phyloP scores from a whole-genome alignment of 1,284 basidiomycete species.

The Sphagnurus paluster region DNA sequence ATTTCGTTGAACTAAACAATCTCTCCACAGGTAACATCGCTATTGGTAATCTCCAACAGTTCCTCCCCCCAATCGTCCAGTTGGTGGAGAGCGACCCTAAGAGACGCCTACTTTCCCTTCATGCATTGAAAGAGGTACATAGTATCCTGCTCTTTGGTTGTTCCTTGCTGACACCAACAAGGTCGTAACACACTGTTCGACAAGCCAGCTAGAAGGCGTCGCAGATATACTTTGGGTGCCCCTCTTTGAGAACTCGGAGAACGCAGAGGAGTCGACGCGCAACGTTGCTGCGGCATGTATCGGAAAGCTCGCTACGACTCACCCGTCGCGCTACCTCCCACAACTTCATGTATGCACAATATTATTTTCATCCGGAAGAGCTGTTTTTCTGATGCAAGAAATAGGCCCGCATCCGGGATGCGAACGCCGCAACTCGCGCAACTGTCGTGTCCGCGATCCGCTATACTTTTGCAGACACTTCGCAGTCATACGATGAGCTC shows the following conservation, averaged over 20 bases:
- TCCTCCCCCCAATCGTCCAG: slow-evolving; percentile 84
- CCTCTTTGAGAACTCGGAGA: slow-evolving; percentile 82
- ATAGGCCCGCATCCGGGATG: slow-evolving; percentile 68
- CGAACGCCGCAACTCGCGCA: slow-evolving; percentile 74
- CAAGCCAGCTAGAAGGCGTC: slow-evolving; percentile 79
- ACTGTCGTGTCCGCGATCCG: slow-evolving; percentile 93
- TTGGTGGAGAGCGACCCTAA: slow-evolving; percentile 79
- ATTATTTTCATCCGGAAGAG: background rate
- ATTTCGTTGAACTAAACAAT: background rate
- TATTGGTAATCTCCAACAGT: slow-evolving; percentile 84
- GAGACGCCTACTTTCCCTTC: slow-evolving; percentile 81
- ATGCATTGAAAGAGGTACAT: slow-evolving; percentile 88
- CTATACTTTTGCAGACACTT: slow-evolving; percentile 92
- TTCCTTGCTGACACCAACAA: slow-evolving; percentile 27
- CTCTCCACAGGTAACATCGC: slow-evolving; percentile 79
- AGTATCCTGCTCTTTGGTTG: background rate
- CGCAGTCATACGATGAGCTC: slow-evolving; percentile 84
- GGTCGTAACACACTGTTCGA: slow-evolving; percentile 90
- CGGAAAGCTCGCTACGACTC: slow-evolving; percentile 90
- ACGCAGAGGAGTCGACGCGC: slow-evolving; percentile 86
- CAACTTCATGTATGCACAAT: slow-evolving; percentile 75
- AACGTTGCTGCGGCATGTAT: slow-evolving; percentile 97
- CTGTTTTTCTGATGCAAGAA: slow-evolving; percentile 6
- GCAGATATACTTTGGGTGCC: slow-evolving; percentile 91
- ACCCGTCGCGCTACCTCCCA: slow-evolving; percentile 86